These are phyloP conservation scores for Populus davidiana DNA, from an alignment of 345 rosid genomes.

Conservation along the genomic window DNA sequence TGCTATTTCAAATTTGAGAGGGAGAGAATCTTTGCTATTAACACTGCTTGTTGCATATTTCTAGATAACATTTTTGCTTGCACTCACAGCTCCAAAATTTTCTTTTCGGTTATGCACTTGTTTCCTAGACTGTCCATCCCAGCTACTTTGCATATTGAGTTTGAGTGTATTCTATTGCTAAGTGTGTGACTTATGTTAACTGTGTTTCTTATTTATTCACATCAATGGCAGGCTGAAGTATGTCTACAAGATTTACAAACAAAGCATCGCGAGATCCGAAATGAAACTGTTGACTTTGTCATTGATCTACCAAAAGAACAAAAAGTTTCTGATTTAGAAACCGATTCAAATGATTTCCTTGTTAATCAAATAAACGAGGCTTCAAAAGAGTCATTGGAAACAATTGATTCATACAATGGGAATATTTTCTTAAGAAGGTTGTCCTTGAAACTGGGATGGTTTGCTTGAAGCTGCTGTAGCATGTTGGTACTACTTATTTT, in stretches of 20 bases:
- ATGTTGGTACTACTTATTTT: not conserved
- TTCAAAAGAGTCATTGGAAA: conserved; percentile 38
- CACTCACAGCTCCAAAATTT: not conserved
- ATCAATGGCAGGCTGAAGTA: conserved; percentile 49
- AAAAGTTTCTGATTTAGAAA: conserved; percentile 27
- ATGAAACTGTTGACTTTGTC: conserved; percentile 24
- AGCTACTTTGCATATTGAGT: no score
- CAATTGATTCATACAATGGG: conserved; percentile 41
- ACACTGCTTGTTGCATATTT: not conserved
- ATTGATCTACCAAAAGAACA: conserved; percentile 27
- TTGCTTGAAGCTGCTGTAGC: conserved; percentile 4
- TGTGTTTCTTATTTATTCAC: not conserved
- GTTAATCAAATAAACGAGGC: conserved; percentile 33
- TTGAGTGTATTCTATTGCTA: not conserved
- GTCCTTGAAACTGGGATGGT: conserved; percentile 14
- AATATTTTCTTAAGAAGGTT: conserved; percentile 74
- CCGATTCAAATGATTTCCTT: conserved; percentile 22
- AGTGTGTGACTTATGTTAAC: not conserved
- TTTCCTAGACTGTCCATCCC: not conserved
- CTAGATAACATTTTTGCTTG: not conserved
- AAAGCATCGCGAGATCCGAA: conserved; percentile 35
- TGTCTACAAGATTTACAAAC: conserved; percentile 34
- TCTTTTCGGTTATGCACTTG: not conserved
- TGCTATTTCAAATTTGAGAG: not conserved
- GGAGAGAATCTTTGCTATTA: not conserved